These are phyloP conservation scores for Malus sieversii DNA, from an alignment of 306 rosid genomes.

Conservation along the genomic window DNA sequence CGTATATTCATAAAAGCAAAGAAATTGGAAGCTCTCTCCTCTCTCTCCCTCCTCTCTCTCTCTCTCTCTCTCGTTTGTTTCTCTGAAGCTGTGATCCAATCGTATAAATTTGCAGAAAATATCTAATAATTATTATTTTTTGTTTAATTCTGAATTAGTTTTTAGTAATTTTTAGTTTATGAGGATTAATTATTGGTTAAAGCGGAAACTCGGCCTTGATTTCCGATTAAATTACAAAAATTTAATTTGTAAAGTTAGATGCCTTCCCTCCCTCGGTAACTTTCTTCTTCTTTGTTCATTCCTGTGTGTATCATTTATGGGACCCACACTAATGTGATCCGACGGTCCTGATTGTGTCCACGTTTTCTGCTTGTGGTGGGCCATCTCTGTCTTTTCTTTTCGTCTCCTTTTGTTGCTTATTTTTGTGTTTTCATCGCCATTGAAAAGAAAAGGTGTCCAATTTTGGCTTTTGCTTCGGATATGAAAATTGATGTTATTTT, in stretches of 20 bases:
- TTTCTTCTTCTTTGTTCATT: too few relatives aligned
- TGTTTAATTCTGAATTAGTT: neutral
- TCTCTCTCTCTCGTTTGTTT: neutral
- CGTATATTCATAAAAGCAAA: neutral
- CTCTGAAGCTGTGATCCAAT: neutral
- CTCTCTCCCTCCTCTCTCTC: neutral
- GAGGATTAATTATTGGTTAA: neutral
- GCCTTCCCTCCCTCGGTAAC: neutral
- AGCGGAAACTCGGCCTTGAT: constrained; percentile 29
- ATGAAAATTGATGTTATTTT: neutral
- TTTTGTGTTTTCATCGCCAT: neutral
- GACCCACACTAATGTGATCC: neutral
- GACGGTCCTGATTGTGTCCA: neutral
- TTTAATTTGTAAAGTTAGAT: neutral
- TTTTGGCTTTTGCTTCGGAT: neutral
- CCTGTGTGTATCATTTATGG: neutral
- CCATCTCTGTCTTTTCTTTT: neutral
- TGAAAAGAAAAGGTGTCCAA: neutral
- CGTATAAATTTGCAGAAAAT: neutral
- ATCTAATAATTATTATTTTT: neutral
- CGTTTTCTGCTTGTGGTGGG: neutral
- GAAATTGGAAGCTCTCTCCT: neutral
- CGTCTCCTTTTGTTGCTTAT: neutral
- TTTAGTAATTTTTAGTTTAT: neutral
- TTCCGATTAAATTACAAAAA: constrained; percentile 10